Percentiles rank a stretch among this genome's conserved stretches.
Conservation (phyloP, 208 protist genomes). For the Paratrypanosoma confusum region DNA sequence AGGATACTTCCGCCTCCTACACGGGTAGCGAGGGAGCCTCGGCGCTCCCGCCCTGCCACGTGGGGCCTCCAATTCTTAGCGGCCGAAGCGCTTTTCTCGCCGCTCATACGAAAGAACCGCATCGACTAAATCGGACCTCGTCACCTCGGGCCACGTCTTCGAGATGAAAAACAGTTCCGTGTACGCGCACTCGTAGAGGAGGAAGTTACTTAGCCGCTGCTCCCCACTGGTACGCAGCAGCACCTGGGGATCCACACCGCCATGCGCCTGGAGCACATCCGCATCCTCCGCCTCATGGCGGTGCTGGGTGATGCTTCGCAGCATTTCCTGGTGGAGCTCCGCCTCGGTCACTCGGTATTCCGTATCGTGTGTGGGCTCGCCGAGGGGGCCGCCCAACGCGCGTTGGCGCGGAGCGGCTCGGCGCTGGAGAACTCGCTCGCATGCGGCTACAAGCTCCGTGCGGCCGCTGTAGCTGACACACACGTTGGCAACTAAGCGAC, state of each 20-base stretch:
- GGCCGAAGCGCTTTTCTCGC: slow-evolving; percentile 34
- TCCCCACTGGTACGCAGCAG: slow-evolving; percentile 81
- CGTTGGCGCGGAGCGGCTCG: too few species aligned
- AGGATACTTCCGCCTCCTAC: too few species aligned
- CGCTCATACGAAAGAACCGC: slow-evolving; percentile 34
- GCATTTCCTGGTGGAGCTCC: slow-evolving; percentile 61
- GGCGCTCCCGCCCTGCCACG: neutral
- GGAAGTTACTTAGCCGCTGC: slow-evolving; percentile 78
- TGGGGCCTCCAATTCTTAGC: slow-evolving; percentile 1
- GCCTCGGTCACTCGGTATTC: slow-evolving; percentile 29
- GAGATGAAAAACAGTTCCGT: slow-evolving; percentile 66
- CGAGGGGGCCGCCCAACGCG: too few species aligned
- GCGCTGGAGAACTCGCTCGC: slow-evolving; percentile 26
- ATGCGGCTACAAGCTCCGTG: slow-evolving; percentile 50
- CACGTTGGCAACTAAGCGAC: slow-evolving; percentile 68
- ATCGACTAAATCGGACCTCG: slow-evolving; percentile 21
- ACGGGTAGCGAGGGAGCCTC: too few species aligned
- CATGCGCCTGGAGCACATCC: slow-evolving; percentile 5
- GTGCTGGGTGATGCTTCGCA: slow-evolving; percentile 69
- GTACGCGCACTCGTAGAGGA: slow-evolving; percentile 82
- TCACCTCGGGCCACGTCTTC: slow-evolving; percentile 77
- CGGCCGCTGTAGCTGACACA: slow-evolving; percentile 86
- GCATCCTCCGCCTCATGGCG: slow-evolving; percentile 46
- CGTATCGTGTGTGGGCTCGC: too few species aligned
- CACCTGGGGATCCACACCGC: slow-evolving; percentile 63